Percentiles rank a stretch among this genome's conserved stretches.
phyloP scores from a whole-genome alignment of 192 early-diverging fungal species.

The Podila horticola region DNA sequence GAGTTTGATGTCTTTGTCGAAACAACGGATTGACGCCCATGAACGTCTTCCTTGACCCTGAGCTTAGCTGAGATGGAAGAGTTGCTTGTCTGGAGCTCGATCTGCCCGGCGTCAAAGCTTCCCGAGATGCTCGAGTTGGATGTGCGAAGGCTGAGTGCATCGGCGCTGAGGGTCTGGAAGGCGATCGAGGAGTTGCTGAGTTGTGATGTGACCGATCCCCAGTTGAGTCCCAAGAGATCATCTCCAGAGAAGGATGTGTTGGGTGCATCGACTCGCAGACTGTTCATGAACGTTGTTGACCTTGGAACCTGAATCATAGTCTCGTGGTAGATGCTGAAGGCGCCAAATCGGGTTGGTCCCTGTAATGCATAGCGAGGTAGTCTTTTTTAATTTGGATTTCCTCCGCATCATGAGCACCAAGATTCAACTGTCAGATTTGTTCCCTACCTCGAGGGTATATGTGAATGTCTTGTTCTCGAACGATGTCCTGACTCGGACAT shows the following conservation, averaged over 20 bases:
- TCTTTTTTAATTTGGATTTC: not conserved
- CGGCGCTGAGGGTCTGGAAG: conserved; percentile 27
- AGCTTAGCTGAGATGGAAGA: conserved; percentile 46
- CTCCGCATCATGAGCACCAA: not conserved
- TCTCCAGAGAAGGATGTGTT: conserved; percentile 37
- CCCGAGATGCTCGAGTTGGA: conserved; percentile 38
- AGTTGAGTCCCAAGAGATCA: conserved; percentile 9
- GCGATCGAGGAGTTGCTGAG: conserved; percentile 33
- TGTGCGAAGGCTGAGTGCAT: conserved; percentile 22
- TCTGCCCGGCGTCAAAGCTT: conserved; percentile 26
- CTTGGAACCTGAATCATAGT: conserved; percentile 35
- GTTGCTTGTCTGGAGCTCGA: conserved; percentile 32
- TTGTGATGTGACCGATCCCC: conserved; percentile 10
- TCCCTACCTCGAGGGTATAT: conserved; percentile 30
- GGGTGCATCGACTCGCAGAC: conserved; percentile 13
- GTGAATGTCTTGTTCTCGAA: conserved; percentile 30
- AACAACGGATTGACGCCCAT: conserved; percentile 34
- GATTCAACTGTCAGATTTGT: not conserved
- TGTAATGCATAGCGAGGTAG: not conserved
- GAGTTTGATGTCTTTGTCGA: conserved; percentile 38
- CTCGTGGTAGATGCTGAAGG: conserved; percentile 42
- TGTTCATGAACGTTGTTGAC: conserved; percentile 11
- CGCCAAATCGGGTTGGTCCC: conserved; percentile 36
- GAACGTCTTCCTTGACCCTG: conserved; percentile 15
- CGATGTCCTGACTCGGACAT: conserved; percentile 11